phyloP scores from a whole-genome alignment of 2,329 filamentous ascomycete species.

The Alternaria arbusti region DNA sequence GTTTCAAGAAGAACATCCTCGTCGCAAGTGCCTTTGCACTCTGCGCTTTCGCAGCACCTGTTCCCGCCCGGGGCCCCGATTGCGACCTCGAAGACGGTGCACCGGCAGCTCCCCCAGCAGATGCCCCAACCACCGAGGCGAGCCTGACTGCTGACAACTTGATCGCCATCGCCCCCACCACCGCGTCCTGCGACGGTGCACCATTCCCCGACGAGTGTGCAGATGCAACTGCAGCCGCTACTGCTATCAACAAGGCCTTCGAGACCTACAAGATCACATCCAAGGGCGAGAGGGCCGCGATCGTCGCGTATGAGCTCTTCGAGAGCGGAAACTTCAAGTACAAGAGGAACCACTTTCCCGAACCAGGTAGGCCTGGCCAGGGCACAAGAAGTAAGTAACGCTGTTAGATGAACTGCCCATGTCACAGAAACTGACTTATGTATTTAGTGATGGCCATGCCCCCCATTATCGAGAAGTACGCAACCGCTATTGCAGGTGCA shows the following conservation, averaged over 20 bases:
- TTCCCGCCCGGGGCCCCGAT: slow-evolving; percentile 3
- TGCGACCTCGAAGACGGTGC: slow-evolving; percentile 7
- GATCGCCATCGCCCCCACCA: slow-evolving; percentile 63
- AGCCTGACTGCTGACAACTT: slow-evolving; percentile 46
- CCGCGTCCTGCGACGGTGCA: slow-evolving; percentile 59
- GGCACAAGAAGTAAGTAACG: slow-evolving; percentile 58
- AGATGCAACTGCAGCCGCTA: slow-evolving; percentile 64
- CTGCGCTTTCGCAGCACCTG: slow-evolving; percentile 35
- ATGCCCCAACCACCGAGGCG: neutral
- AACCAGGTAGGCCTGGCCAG: slow-evolving; percentile 65
- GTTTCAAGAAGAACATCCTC: slow-evolving; percentile 29
- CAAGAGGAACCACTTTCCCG: slow-evolving; percentile 67
- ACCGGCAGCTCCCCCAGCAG: neutral
- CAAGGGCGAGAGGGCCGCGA: slow-evolving; percentile 69
- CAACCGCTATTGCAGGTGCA: slow-evolving; percentile 52
- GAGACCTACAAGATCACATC: slow-evolving; percentile 61
- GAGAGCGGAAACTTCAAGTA: slow-evolving; percentile 74
- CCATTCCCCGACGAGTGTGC: slow-evolving; percentile 63
- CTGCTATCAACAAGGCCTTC: slow-evolving; percentile 64
- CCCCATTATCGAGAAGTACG: slow-evolving; percentile 63
- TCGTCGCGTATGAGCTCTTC: slow-evolving; percentile 73
- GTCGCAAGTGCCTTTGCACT: slow-evolving; percentile 47
- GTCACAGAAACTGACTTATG: neutral
- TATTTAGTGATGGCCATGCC: slow-evolving; percentile 64
- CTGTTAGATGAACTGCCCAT: no score